phyloP scores from a whole-genome alignment of 768 basidiomycete species.

The Psilocybe sp. region DNA sequence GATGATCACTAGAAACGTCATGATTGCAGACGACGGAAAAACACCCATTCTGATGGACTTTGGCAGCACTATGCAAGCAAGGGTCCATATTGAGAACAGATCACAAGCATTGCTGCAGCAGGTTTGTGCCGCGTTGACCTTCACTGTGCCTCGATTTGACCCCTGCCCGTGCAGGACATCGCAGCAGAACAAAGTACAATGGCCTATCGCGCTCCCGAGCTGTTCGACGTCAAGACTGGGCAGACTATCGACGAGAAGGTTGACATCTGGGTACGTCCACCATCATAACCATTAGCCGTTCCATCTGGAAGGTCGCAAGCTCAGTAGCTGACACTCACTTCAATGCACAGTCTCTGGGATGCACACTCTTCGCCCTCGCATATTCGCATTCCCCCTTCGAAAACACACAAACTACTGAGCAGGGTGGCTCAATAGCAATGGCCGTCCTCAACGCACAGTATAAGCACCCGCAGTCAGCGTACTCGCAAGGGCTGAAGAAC shows the following conservation, averaged over 20 bases:
- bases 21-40: conserved; percentile 90
- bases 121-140: conserved; percentile 32
- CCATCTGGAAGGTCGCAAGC: no score
- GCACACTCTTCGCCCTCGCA: conserved; percentile 90
- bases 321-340: neutral
- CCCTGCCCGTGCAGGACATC: conserved; percentile 57
- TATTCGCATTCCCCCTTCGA: conserved; percentile 98
- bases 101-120: conserved; percentile 89
- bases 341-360: conserved; percentile 77
- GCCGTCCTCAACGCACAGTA: conserved; percentile 93
- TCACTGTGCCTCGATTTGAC: neutral
- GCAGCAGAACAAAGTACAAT: conserved; percentile 98
- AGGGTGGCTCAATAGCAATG: conserved; percentile 97
- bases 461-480: conserved; percentile 83
- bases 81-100: conserved; percentile 77
- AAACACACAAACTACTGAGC: conserved; percentile 85
- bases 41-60: conserved; percentile 97
- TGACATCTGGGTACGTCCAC: conserved; percentile 82
- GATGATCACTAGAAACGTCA: conserved; percentile 72
- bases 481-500: conserved; percentile 78
- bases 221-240: conserved; percentile 97
- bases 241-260: conserved; percentile 87
- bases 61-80: conserved; percentile 86
- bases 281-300: neutral
- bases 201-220: conserved; percentile 96